A percentile compares a stretch with the other conserved stretches of the same genome.
Conservation (phyloP, 306 rosid species). For the Prunus mume region DNA sequence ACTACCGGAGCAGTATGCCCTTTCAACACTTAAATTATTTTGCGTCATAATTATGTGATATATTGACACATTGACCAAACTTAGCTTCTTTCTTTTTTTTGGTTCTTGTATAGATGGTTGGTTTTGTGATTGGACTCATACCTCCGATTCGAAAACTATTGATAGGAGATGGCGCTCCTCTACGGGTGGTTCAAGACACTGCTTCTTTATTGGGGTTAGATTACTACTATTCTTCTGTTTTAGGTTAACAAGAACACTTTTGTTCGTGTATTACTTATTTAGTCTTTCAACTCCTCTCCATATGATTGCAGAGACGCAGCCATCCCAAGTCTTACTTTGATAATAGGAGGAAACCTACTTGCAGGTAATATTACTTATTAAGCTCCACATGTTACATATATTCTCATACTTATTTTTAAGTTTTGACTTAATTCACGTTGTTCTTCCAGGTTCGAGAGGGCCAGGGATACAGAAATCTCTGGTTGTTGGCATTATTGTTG, state of each 20-base stretch:
- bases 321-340: conserved; percentile 64
- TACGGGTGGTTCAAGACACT: conserved; percentile 65
- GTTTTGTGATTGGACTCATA: conserved; percentile 59
- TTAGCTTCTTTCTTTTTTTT: neutral
- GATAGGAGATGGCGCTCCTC: conserved; percentile 69
- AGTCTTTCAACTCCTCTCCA: neutral
- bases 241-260: neutral
- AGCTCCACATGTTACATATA: no score
- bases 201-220: conserved; percentile 58
- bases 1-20: conserved; percentile 66
- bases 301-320: conserved; percentile 61
- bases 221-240: neutral
- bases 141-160: conserved; percentile 41
- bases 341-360: conserved; percentile 81
- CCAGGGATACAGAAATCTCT: conserved; percentile 40
- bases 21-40: neutral
- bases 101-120: conserved; percentile 40
- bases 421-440: neutral
- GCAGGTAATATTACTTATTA: conserved; percentile 34
- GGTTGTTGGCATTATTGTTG: conserved; percentile 45
- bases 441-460: conserved; percentile 62
- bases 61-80: neutral
- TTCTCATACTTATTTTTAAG: no score
- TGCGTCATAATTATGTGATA: no score
- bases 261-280: neutral